phyloP scores from a whole-genome alignment of 2,329 filamentous ascomycete species.

The Pseudocercospora macadamiae region DNA sequence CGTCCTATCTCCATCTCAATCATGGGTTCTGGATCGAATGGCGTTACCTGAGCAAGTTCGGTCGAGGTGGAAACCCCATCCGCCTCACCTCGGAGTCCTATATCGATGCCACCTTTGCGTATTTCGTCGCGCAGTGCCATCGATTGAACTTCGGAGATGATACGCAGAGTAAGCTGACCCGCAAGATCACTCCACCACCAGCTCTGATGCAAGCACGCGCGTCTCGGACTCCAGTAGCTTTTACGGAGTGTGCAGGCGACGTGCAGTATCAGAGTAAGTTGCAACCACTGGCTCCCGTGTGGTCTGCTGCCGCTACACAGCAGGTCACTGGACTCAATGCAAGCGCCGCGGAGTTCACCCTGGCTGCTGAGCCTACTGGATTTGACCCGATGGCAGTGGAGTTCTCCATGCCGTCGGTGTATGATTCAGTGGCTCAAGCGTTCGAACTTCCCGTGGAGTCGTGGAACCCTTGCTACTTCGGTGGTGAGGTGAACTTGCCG shows the following conservation, averaged over 20 bases:
- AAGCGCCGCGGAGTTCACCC: too few relatives aligned
- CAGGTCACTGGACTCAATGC: neutral
- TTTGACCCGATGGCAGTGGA: too few relatives aligned
- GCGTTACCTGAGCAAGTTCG: constrained; percentile 1
- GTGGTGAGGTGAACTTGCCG: too few relatives aligned
- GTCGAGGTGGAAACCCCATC: neutral
- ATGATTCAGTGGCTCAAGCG: too few relatives aligned
- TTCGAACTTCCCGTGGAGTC: too few relatives aligned
- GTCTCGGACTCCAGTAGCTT: too few relatives aligned
- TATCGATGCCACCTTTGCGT: neutral
- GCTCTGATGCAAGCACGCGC: neutral
- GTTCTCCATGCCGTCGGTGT: too few relatives aligned
- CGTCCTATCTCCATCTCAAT: constrained; percentile 2
- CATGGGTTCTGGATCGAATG: constrained; percentile 11
- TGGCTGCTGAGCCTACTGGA: neutral
- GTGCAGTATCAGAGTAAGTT: too few relatives aligned
- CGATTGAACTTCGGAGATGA: neutral
- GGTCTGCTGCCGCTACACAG: neutral
- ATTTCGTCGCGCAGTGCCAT: neutral
- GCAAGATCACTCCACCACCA: neutral
- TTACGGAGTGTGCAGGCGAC: too few relatives aligned
- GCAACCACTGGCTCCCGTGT: too few relatives aligned
- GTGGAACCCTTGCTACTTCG: too few relatives aligned
- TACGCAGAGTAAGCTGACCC: neutral
- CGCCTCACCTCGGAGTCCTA: neutral